Base-by-base conservation (phyloP, 768 basidiomycete species). In the Termitomyces sp. region DNA sequence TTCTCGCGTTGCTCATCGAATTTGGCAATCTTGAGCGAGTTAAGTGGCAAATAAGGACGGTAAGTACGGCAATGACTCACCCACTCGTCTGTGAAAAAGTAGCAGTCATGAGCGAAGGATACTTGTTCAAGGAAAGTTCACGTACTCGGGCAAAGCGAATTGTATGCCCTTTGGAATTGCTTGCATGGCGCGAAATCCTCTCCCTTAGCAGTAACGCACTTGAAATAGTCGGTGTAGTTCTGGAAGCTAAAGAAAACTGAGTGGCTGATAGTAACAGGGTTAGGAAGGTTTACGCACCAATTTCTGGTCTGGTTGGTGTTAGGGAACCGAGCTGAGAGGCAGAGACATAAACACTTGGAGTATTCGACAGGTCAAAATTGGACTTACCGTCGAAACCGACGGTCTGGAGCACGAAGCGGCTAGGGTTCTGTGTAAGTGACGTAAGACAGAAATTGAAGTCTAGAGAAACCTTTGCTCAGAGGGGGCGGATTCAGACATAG, bases 181-280 rank as follows among this genome's bases (percentile, higher is more conserved):
- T 94, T 94, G 88, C 97, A 98, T 2, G 97, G 94, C n/a, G 88
- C 86, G 71, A 87, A 98, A 59, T 98, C 97, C 65, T 99, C 97
- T 64, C 97, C 97, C 78, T 97, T 98, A 65, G 95, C 95, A 65
- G 90, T 74, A 65, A 98, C 76, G 74, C 97, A 99, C 74, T 96
- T 96, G 86, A 95, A 94, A 81, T 97, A 98, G 76, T 99, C 97
- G 60, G 90, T 89, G 73, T 95, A 98, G 79, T 96, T 94, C 77
- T 96, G 93, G 84, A 85, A 90, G 76, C 90, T 92, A 64, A 29
- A n/a, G 42, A 43, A 24, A 9, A 46, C 41, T 59, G 36, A 64
- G 59, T 41, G 47, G 32, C 29, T 32, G 26, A 26, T 41, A 39
- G 13, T 7, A 13, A 9, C 32, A 22, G n/a, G 24, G 4, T 2